Conservation (phyloP, 495 filamentous ascomycete genomes). For the Talaromyces nanjingensis region DNA sequence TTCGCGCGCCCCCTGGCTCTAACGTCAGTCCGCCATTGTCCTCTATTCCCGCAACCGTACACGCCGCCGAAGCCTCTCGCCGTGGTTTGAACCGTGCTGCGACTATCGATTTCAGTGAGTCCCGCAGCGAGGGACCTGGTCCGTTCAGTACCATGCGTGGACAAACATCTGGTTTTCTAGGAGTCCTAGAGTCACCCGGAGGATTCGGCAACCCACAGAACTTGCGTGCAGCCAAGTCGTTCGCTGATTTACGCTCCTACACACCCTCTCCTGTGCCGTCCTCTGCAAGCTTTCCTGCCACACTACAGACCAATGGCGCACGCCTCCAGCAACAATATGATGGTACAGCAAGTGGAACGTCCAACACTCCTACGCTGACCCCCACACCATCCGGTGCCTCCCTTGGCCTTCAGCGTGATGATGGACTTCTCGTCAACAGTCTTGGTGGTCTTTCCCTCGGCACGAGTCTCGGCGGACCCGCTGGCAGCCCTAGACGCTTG, state of each 20-base stretch:
- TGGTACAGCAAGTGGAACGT: conserved; percentile 49
- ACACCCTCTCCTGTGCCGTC: conserved; percentile 91
- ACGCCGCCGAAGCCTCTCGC: conserved; percentile 64
- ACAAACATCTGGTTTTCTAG: conserved; percentile 69
- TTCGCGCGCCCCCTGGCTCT: conserved; percentile 56
- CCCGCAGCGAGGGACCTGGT: conserved; percentile 60
- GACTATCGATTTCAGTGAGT: conserved; percentile 96
- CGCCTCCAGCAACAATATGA: conserved; percentile 55
- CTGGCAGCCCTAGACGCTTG: conserved; percentile 52
- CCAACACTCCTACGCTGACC: conserved; percentile 69
- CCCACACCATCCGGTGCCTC: conserved; percentile 63
- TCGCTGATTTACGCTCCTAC: conserved; percentile 89
- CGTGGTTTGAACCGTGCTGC: conserved; percentile 86
- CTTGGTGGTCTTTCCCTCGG: conserved; percentile 58
- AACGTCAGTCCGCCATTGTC: conserved; percentile 58
- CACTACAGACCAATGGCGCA: conserved; percentile 56
- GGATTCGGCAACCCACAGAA: conserved; percentile 60
- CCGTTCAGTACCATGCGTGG: conserved; percentile 69
- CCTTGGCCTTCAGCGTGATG: conserved; percentile 53
- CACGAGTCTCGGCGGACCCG: conserved; percentile 50
- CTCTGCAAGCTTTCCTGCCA: conserved; percentile 75
- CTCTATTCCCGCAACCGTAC: conserved; percentile 52
- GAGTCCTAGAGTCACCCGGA: conserved; percentile 77
- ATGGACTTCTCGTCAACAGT: conserved; percentile 61
- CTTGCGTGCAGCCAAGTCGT: conserved; percentile 93